Evolutionary conservation across 495 filamentous ascomycete species (phyloP).

Genomic region (Pseudoneurospora amorphoporcata): DNA sequence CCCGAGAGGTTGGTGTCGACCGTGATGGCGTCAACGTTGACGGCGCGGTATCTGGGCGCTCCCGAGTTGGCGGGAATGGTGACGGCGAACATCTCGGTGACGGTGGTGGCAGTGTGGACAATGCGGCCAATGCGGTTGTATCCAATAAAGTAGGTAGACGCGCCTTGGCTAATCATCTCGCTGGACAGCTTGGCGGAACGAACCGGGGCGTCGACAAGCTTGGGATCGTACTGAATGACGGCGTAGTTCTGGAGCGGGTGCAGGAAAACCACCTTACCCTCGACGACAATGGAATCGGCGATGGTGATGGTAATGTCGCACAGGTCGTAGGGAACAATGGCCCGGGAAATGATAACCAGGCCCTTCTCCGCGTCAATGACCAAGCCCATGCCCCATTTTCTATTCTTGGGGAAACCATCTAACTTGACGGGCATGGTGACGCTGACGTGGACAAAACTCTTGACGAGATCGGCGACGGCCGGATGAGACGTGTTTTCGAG

Average conservation of each 20-base stretch:
- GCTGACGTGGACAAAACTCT: conserved; percentile 87
- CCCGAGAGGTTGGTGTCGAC: conserved; percentile 85
- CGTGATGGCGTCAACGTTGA: conserved; percentile 95
- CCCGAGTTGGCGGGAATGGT: conserved; percentile 87
- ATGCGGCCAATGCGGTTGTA: conserved; percentile 94
- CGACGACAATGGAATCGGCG: conserved; percentile 88
- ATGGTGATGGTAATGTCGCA: conserved; percentile 94
- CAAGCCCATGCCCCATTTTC: conserved; percentile 89
- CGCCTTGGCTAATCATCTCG: conserved; percentile 74
- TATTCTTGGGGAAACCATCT: conserved; percentile 85
- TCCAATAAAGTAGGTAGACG: conserved; percentile 88
- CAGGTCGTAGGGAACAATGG: conserved; percentile 89
- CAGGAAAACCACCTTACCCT: conserved; percentile 89
- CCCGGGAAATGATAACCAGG: conserved; percentile 83
- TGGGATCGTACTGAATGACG: conserved; percentile 89
- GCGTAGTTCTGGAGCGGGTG: conserved; percentile 98
- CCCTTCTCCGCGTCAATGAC: conserved; percentile 95
- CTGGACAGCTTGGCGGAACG: conserved; percentile 75
- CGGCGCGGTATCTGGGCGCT: conserved; percentile 87
- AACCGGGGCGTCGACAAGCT: conserved; percentile 84
- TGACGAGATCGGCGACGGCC: conserved; percentile 80
- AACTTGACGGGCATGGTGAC: conserved; percentile 92
- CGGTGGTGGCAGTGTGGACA: conserved; percentile 85
- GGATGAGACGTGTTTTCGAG: conserved; percentile 83
- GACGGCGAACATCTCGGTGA: conserved; percentile 96